Conservation (phyloP, 1,284 basidiomycete species). For the Ustilago bromivora region DNA sequence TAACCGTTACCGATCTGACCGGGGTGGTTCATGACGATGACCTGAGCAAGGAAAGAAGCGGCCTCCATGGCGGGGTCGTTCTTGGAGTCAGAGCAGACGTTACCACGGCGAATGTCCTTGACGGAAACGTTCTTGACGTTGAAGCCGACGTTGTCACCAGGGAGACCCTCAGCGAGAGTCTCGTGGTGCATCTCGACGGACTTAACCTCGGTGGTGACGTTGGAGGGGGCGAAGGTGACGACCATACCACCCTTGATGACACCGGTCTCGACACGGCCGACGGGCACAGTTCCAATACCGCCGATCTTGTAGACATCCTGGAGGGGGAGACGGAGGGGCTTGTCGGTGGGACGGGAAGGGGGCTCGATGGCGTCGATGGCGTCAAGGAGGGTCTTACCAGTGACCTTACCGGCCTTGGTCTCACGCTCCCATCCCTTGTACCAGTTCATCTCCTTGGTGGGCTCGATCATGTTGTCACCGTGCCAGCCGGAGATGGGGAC, state of each 20-base stretch:
- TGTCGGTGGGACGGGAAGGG: constrained; percentile 94
- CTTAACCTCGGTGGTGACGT: constrained; percentile 99
- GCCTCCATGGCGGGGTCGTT: constrained; percentile 99
- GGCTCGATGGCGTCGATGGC: constrained; percentile 99
- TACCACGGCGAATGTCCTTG: constrained; percentile 99
- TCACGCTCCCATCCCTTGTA: constrained; percentile 85
- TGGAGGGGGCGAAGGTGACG: constrained; percentile 93
- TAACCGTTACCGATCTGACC: constrained; percentile 99
- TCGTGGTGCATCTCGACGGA: constrained; percentile 99
- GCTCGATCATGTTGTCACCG: constrained; percentile 99
- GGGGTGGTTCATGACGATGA: constrained; percentile 99
- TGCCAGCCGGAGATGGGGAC: constrained; percentile 99
- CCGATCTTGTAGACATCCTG: constrained; percentile 99
- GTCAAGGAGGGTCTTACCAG: constrained; percentile 99
- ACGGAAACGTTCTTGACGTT: constrained; percentile 95
- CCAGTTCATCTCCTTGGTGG: constrained; percentile 87
- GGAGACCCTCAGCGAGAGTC: constrained; percentile 91
- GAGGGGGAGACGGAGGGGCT: constrained; percentile 99
- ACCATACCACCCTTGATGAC: constrained; percentile 99
- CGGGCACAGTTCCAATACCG: constrained; percentile 99
- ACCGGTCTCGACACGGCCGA: constrained; percentile 99
- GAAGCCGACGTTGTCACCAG: constrained; percentile 99
- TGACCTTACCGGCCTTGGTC: constrained; percentile 88
- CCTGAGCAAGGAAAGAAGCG: constrained; percentile 99
- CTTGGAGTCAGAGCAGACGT: constrained; percentile 99